Evolutionary conservation across 768 basidiomycete genomes (phyloP), one percentile per base, ranked within the genome.

Genomic region (Podaxis mareebaensis): DNA sequence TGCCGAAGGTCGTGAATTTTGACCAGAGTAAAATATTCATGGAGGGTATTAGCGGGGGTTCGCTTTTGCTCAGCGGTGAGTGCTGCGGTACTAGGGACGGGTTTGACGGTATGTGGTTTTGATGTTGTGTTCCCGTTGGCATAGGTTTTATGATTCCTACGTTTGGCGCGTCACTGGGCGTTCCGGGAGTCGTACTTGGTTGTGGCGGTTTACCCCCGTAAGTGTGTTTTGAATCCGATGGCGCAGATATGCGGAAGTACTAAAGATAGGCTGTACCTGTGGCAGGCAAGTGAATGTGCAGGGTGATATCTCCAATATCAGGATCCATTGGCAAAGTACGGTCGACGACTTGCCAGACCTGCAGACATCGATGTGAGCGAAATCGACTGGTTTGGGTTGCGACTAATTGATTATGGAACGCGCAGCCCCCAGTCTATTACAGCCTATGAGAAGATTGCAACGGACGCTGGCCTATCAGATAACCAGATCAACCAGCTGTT

Each of bases 141-240:
- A n/a, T 15, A 53, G 52, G 52, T 26, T 53, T 53, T 15, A 53
- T 33, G 52, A 53, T 53, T 53, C 52, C 52, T 10, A 53, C 52
- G 0, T 53, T 53, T 33, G 52, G 52, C 24, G 52, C 52, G 7
- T 53, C 30, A 0, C n/a, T 53, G 24, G 52, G 28, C 52, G 52
- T 53, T 26, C 52, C 30, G 17, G 52, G 52, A 8, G 52, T 53
- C 17, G 52, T 53, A 8, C 20, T 53, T n/a, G 52, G 52, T 2
- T 53, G 52, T 33, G 52, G 52, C 12, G 52, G 52, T 11, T 53
- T 53, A 33, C 4, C 28, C 5, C 52, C 52, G 52, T 53, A 53
- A 11, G 52, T 53, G 17, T 15, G 4, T 30, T 3, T 33, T 17
- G 24, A 8, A 17, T 17, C 15, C 11, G 7, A 53, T 17, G 12